phyloP scores from a whole-genome alignment of 306 rosid species.

The Dryas alaskensis region DNA sequence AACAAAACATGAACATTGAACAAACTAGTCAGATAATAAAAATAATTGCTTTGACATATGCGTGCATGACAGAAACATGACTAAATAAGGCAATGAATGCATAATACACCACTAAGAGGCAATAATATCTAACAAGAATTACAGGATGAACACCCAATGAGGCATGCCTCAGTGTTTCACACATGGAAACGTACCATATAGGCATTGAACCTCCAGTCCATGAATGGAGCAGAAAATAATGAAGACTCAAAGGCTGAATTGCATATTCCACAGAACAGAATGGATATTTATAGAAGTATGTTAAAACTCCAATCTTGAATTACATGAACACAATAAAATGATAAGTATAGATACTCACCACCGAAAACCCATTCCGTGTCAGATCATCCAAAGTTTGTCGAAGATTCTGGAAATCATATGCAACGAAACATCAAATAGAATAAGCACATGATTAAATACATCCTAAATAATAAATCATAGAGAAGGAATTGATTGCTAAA shows the following conservation, averaged over 20 bases:
- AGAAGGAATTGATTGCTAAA: background rate
- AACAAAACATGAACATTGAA: conserved; percentile 29
- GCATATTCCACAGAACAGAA: conserved; percentile 13
- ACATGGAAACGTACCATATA: background rate
- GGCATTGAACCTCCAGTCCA: background rate
- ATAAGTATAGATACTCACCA: conserved; percentile 46
- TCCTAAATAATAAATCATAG: background rate
- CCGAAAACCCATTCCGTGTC: conserved; percentile 81
- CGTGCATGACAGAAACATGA: conserved; percentile 6
- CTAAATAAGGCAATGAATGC: background rate
- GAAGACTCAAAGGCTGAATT: background rate
- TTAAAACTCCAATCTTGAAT: background rate
- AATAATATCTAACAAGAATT: background rate
- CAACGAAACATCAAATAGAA: conserved; percentile 22
- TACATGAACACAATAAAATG: background rate
- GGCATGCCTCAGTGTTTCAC: background rate
- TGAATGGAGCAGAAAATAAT: background rate
- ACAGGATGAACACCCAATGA: background rate
- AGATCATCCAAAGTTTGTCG: conserved; percentile 94
- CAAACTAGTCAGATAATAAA: conserved; percentile 7
- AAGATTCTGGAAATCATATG: conserved; percentile 66
- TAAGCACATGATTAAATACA: background rate
- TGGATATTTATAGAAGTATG: background rate
- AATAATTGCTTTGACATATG: conserved; percentile 18
- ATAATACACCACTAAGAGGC: background rate